phyloP scores from a whole-genome alignment of 805 yeast species.

The Pichia occidentalis region DNA sequence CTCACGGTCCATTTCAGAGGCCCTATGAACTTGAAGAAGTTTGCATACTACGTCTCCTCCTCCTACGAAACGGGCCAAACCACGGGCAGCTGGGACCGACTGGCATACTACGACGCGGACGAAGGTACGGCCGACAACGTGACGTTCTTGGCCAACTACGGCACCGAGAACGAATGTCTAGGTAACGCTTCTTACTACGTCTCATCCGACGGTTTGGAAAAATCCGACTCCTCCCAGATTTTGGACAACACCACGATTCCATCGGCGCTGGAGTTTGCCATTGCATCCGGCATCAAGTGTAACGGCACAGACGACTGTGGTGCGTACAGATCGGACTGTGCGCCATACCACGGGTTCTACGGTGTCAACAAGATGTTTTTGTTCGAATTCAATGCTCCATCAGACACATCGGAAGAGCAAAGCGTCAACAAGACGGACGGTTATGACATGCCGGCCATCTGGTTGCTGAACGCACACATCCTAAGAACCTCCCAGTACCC shows the following conservation, averaged over 20 bases:
- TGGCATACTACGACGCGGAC: slow-evolving; percentile 50
- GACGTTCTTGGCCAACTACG: slow-evolving; percentile 62
- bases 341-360: slow-evolving; percentile 65
- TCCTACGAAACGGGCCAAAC: slow-evolving; percentile 33
- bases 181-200: slow-evolving; percentile 66
- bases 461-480: slow-evolving; percentile 62
- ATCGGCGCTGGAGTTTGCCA: slow-evolving; percentile 55
- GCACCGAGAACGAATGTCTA: slow-evolving; percentile 52
- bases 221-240: slow-evolving; percentile 41
- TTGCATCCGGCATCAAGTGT: slow-evolving; percentile 55
- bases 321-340: slow-evolving; percentile 66
- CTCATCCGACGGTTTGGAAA: slow-evolving; percentile 45
- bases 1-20: slow-evolving; percentile 77
- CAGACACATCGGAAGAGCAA: slow-evolving; percentile 34
- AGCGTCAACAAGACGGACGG: slow-evolving; percentile 27
- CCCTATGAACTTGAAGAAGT: slow-evolving; percentile 53
- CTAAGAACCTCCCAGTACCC: slow-evolving; percentile 73
- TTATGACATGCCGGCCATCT: slow-evolving; percentile 68
- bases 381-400: slow-evolving; percentile 65
- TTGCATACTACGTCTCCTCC: slow-evolving; percentile 53
- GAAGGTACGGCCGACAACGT: slow-evolving; percentile 50
- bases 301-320: slow-evolving; percentile 65
- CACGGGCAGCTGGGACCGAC: slow-evolving; percentile 49
- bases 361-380: slow-evolving; percentile 67
- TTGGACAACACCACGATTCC: slow-evolving; percentile 41